Evolutionary conservation across 2,329 filamentous ascomycete genomes (phyloP).

Genomic region (Arachnopeziza araneosa): DNA sequence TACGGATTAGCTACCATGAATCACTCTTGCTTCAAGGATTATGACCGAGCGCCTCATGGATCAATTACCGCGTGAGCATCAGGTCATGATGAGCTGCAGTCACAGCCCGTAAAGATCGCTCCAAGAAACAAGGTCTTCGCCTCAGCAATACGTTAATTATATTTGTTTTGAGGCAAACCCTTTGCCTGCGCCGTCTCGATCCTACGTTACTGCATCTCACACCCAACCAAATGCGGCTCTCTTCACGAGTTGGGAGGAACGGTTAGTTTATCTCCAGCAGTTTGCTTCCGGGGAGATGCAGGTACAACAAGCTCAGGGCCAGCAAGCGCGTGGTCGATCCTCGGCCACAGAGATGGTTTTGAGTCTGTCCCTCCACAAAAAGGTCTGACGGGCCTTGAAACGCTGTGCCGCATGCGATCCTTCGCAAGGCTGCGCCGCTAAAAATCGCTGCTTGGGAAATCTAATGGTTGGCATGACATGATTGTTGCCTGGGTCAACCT

Average conservation of each 20-base stretch:
- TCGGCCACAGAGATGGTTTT: neutral
- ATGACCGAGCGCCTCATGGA: neutral
- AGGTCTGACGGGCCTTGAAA: slow-evolving; percentile 3
- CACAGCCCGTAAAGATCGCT: neutral
- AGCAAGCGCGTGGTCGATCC: neutral
- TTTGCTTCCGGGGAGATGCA: neutral
- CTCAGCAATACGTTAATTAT: neutral
- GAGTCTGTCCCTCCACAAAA: neutral
- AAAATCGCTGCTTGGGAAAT: neutral
- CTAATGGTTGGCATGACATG: neutral
- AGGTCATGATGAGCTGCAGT: neutral
- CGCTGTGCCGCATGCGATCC: slow-evolving; percentile 17
- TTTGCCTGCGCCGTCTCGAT: too few relatives aligned
- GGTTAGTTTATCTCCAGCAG: neutral
- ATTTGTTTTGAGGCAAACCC: neutral
- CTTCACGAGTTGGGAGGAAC: too few relatives aligned
- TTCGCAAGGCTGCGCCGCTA: slow-evolving; percentile 1
- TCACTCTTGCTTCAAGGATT: neutral
- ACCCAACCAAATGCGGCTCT: too few relatives aligned
- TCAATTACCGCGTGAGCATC: neutral
- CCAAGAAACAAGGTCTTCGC: neutral
- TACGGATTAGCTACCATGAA: neutral
- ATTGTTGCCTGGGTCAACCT: too few relatives aligned
- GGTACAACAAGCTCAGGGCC: neutral
- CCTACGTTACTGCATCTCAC: too few relatives aligned